These are phyloP conservation scores for Drosera spatulata DNA, from an alignment of 179 eudicot genomes.

Conservation along the genomic window DNA sequence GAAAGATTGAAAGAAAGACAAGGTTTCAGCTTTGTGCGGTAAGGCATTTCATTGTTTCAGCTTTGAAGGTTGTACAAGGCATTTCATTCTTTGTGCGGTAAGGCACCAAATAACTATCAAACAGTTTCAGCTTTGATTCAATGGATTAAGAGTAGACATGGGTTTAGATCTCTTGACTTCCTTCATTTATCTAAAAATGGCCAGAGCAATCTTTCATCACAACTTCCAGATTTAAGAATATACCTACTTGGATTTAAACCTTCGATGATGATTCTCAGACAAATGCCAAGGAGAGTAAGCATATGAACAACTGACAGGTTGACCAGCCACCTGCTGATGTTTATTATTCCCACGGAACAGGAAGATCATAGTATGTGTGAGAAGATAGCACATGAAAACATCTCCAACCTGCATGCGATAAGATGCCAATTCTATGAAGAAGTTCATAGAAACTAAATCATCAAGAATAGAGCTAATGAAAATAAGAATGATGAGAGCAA, in stretches of 20 bases:
- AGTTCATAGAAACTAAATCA: conserved; percentile 3
- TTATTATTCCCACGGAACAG: conserved; percentile 41
- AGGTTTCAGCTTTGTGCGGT: no score
- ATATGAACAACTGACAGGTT: conserved; percentile 33
- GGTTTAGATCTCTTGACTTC: no score
- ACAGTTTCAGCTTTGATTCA: no score
- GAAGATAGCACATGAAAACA: conserved; percentile 53
- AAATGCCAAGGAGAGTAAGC: conserved; percentile 11
- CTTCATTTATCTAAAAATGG: background rate
- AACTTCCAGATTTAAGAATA: background rate
- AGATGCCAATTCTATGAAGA: background rate
- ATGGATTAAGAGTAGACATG: no score
- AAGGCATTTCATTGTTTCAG: no score
- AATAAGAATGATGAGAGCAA: conserved; percentile 1
- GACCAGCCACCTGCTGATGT: conserved; percentile 68
- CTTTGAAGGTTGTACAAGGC: no score
- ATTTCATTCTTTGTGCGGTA: no score
- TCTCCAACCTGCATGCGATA: conserved; percentile 60
- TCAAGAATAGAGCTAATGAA: background rate
- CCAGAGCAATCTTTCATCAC: background rate
- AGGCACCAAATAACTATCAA: no score
- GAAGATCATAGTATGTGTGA: conserved; percentile 54
- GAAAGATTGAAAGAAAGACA: no score
- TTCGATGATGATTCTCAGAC: conserved; percentile 9
- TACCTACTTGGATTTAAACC: conserved; percentile 25